Base-by-base conservation (phyloP, 345 rosid genomes). In the Cochlearia excelsa region DNA sequence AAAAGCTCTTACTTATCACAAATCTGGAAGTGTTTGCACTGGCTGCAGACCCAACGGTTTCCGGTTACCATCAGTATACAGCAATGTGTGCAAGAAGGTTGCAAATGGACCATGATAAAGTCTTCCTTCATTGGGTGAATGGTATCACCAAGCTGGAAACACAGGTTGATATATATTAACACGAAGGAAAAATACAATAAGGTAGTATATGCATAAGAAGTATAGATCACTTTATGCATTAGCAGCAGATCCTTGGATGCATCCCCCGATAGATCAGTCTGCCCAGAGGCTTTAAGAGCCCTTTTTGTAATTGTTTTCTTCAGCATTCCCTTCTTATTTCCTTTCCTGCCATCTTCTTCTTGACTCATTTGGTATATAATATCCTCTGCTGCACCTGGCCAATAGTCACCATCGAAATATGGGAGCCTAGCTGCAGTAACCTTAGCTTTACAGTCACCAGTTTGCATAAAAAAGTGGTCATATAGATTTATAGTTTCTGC, bases 351-450 rank as follows among this genome's bases (percentile, higher is more conserved):
- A 78, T 94, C 97, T 72, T 90, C 97, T 59, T 94, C 97, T 80
- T 94, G 97, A 47, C 84, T 84, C 74, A 94, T 78, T 78, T 87
- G 97, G 81, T 80, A 78, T 58, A 94, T 87, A 56, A 94, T 78
- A 70, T 94, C 97, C 79, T 94, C 99, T 0, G 99, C 99, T 38
- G 99, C 97, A 72, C 97, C 99, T 54, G 99, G 97, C 99, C 99
- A 94, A 75, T 94, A 94, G 77, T 94, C 97, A 74, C 99, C 99
- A 74, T 94, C 99, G 61, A 94, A 94, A 81, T 94, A 94, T 34
- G 99, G 99, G 46, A 94, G 81, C 81, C 99, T 90, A 23, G 96
- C 88, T 45, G 99, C 99, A 10, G 99, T 94, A 55, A 90, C 96
- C 78, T 82, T 90, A 58, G 95, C 90, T 75, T 76, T 85, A 70